phyloP scores from a whole-genome alignment of 192 early-diverging fungal species.

The Coemansia sp. region DNA sequence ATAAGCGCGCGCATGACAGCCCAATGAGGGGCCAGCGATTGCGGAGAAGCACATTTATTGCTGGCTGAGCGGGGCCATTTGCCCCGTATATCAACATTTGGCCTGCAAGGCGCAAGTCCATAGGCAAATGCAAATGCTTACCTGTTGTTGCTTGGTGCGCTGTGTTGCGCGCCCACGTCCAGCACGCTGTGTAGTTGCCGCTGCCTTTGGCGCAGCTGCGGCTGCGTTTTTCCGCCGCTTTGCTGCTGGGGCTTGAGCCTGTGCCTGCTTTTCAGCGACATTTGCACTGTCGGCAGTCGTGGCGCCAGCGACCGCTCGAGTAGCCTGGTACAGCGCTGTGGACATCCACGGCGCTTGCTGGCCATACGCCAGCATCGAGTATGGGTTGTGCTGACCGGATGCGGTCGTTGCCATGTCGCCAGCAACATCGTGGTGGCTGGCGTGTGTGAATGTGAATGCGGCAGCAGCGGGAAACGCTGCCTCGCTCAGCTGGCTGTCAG shows the following conservation, averaged over 20 bases:
- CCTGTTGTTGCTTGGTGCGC: slow-evolving; percentile 41
- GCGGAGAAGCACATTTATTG: neutral
- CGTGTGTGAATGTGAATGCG: slow-evolving; percentile 10
- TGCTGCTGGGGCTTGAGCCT: slow-evolving; percentile 17
- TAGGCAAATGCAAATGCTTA: slow-evolving; percentile 13
- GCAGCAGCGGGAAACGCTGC: neutral
- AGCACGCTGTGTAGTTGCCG: slow-evolving; percentile 9
- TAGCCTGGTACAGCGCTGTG: slow-evolving; percentile 44
- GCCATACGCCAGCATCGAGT: slow-evolving; percentile 25
- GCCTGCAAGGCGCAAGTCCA: neutral
- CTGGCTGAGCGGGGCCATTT: neutral
- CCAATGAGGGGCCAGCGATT: slow-evolving; percentile 1
- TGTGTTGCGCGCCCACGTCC: slow-evolving; percentile 35
- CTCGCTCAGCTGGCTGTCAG: neutral
- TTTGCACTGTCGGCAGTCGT: slow-evolving; percentile 2
- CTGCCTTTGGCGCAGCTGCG: slow-evolving; percentile 8
- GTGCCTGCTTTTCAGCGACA: slow-evolving; percentile 18
- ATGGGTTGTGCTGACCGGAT: slow-evolving; percentile 24
- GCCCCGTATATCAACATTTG: neutral
- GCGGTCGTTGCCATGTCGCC: neutral
- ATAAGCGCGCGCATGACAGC: neutral
- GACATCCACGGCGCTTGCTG: slow-evolving; percentile 35
- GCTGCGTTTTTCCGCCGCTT: slow-evolving; percentile 49
- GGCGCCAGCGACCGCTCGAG: slow-evolving; percentile 47
- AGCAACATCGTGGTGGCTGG: slow-evolving; percentile 12